Base-by-base conservation (phyloP, 2,329 filamentous ascomycete genomes). In the Pseudogymnoascus sp. region DNA sequence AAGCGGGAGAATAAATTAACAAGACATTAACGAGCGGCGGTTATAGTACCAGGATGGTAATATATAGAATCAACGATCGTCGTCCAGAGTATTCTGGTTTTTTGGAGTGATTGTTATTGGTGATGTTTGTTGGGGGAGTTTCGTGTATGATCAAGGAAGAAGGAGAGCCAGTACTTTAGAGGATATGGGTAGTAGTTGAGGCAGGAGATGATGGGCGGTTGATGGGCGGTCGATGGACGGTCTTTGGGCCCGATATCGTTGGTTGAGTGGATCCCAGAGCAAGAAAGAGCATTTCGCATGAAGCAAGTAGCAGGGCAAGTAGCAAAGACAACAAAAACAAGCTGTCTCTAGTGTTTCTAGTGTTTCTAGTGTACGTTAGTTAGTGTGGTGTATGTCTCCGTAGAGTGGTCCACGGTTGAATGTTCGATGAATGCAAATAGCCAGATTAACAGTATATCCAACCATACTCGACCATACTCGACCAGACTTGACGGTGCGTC, bases 1-100 rank as follows among this genome's bases (percentile, higher is more conserved):
- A 45, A 42, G 39, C 39, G 39, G 13, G 39, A 12, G 9, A 13
- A 42, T 42, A 42, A 25, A 45, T 42, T 42, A 42, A 42, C 18
- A 18, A 25, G 12, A 25, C 39, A 42, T 7, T 45, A 45, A 45
- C 40, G 40, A 45, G 40, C 40, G 40, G 40, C 18, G 40, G 40
- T 45, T 45, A 45, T 45, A 25, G 40, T 45, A 45, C 40, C 40
- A 45, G 40, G 18, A 45, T 45, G 21, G 40, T 45, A 25, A 25
- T 45, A 45, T 45, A 45, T 45, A 45, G 40, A 45, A 45, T 45
- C 40, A 45, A 45, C 40, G 40, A 45, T 45, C 21, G 40, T 45
- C 40, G 40, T 25, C 40, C 40, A 45, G 40, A 45, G 40, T 45
- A 45, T 45, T 45, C 40, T 25, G 40, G 40, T 8, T 5, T 12